A percentile compares a stretch with the other conserved stretches of the same genome.
Conservation (phyloP, 345 rosid species). For the Brassica carinata region DNA sequence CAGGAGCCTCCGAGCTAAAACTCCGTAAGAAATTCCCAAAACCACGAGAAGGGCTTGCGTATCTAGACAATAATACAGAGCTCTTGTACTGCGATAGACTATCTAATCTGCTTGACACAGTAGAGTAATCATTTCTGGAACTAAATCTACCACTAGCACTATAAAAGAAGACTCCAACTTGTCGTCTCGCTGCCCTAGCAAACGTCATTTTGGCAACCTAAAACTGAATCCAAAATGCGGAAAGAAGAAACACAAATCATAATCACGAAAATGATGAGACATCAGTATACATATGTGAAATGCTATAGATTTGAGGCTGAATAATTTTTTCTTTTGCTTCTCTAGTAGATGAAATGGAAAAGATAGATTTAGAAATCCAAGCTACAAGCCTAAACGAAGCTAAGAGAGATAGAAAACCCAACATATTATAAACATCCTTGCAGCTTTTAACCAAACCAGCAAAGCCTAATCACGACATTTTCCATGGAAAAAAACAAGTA, state of each 20-base stretch:
- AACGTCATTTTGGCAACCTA: slow-evolving; percentile 50
- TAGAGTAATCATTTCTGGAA: slow-evolving; percentile 40
- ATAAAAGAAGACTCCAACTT: slow-evolving; percentile 42
- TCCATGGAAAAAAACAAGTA: neutral
- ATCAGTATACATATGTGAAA: neutral
- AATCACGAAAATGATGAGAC: neutral
- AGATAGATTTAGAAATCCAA: too few species aligned
- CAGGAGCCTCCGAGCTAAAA: slow-evolving; percentile 46
- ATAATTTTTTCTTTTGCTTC: neutral
- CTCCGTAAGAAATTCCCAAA: slow-evolving; percentile 47
- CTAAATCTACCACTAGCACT: slow-evolving; percentile 38
- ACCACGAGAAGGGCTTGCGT: slow-evolving; percentile 18
- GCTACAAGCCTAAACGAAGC: too few species aligned
- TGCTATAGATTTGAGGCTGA: neutral
- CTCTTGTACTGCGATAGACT: slow-evolving; percentile 35
- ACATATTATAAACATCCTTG: too few species aligned
- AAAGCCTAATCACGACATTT: neutral
- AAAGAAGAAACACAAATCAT: neutral
- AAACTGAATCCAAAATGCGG: neutral
- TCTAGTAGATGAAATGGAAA: neutral
- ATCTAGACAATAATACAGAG: slow-evolving; percentile 17
- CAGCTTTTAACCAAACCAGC: neutral
- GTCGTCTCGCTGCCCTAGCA: slow-evolving; percentile 51
- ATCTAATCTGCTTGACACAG: slow-evolving; percentile 39
- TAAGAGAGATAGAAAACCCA: too few species aligned